Conservation (phyloP, 176 grass and related monocot species). For the Luzula sylvatica region DNA sequence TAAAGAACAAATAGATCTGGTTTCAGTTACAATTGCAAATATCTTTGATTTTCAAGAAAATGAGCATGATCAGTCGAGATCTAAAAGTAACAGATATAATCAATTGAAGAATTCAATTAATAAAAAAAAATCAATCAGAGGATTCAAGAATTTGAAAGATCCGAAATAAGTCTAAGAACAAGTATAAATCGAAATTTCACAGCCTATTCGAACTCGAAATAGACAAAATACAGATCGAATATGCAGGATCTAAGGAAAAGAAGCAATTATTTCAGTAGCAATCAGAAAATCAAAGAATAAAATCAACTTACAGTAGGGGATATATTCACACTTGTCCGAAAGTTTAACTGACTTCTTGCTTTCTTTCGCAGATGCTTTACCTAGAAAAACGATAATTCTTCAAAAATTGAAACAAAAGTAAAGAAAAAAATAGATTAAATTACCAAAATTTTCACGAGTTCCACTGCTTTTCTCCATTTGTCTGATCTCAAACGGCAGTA, state of each 20-base stretch:
- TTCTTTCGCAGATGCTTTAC: not conserved
- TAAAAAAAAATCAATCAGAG: too few relatives aligned
- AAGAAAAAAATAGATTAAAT: not conserved
- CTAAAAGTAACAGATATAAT: too few relatives aligned
- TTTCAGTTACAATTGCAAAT: not conserved
- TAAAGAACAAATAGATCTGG: conserved; percentile 3
- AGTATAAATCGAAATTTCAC: not conserved
- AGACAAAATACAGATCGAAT: too few relatives aligned
- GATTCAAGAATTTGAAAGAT: not conserved
- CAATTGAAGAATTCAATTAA: too few relatives aligned
- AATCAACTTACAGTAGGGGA: conserved; percentile 15
- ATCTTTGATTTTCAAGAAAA: not conserved
- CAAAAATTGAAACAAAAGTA: not conserved
- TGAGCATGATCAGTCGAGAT: too few relatives aligned
- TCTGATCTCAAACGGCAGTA: not conserved
- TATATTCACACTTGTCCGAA: conserved; percentile 8
- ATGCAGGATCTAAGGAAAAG: not conserved
- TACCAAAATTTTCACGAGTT: not conserved
- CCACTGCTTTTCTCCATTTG: conserved; percentile 3
- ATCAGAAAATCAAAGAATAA: not conserved
- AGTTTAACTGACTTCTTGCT: conserved; percentile 12
- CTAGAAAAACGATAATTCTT: not conserved
- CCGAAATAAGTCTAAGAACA: not conserved
- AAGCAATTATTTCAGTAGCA: not conserved
- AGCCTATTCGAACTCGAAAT: too few relatives aligned